phyloP scores from a whole-genome alignment of 2,329 filamentous ascomycete species.

The Akanthomyces dipterigenus region DNA sequence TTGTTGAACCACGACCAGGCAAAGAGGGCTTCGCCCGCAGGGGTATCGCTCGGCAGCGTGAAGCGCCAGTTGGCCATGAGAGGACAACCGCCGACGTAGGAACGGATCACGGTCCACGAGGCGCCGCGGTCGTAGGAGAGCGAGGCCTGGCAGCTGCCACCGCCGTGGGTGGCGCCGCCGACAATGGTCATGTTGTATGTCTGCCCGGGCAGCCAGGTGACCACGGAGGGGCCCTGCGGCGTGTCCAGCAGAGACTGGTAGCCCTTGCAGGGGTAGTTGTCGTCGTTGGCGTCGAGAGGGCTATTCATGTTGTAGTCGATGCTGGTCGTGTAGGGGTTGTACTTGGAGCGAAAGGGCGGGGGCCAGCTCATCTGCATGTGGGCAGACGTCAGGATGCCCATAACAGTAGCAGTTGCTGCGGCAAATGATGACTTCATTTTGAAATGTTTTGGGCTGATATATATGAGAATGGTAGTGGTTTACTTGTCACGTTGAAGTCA shows the following conservation, averaged over 20 bases:
- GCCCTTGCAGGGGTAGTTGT: conserved; percentile 73
- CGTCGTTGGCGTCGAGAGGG: conserved; percentile 53
- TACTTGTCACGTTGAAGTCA: neutral
- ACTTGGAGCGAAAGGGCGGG: conserved; percentile 47
- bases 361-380: conserved; percentile 53
- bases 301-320: conserved; percentile 67
- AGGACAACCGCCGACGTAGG: conserved; percentile 49
- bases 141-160: conserved; percentile 70
- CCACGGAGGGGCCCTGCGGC: conserved; percentile 46
- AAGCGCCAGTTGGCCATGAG: conserved; percentile 51
- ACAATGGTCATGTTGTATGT: conserved; percentile 56
- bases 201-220: conserved; percentile 55
- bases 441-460: no score
- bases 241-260: conserved; percentile 43
- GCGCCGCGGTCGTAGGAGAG: conserved; percentile 66
- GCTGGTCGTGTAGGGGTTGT: conserved; percentile 38
- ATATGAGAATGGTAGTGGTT: no score
- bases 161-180: conserved; percentile 57
- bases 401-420: neutral
- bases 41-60: conserved; percentile 56
- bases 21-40: conserved; percentile 50
- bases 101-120: conserved; percentile 63
- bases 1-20: conserved; percentile 76
- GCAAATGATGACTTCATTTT: neutral
- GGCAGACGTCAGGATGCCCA: neutral